Conservation (phyloP, 1,284 basidiomycete genomes). For the Apiotrichum montevideense region DNA sequence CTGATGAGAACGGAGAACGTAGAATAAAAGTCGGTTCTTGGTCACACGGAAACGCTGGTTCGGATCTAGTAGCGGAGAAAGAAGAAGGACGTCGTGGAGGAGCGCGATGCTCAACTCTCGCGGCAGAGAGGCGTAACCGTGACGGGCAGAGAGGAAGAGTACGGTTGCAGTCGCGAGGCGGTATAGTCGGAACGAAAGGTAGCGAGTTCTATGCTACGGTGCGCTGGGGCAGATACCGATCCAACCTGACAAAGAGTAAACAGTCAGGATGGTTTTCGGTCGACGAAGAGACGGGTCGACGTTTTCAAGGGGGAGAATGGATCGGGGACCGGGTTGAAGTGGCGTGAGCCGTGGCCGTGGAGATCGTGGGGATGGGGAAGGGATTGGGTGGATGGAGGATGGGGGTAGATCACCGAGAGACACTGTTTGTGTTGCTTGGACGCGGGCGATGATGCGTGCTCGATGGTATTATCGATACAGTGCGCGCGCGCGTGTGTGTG, state of each 20-base stretch:
- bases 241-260: background rate
- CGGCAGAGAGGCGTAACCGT: constrained; percentile 1
- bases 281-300: constrained; percentile 1
- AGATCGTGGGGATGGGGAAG: no score
- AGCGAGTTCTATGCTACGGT: background rate
- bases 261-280: constrained; percentile 1
- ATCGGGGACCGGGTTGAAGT: background rate
- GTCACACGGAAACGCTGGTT: no score
- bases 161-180: constrained; percentile 4
- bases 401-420: background rate
- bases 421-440: background rate
- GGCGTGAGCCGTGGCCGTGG: no score
- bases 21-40: no score
- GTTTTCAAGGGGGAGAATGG: background rate
- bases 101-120: constrained; percentile 15
- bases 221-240: constrained; percentile 1
- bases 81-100: constrained; percentile 5
- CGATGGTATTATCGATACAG: no score
- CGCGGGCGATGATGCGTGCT: no score
- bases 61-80: background rate
- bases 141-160: background rate
- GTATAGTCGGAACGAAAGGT: constrained; percentile 1
- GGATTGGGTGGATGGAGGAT: no score
- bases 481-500: no score
- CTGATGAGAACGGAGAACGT: no score